Evolutionary conservation across 257 asterid genomes (phyloP).

Genomic region (Salvia splendens): DNA sequence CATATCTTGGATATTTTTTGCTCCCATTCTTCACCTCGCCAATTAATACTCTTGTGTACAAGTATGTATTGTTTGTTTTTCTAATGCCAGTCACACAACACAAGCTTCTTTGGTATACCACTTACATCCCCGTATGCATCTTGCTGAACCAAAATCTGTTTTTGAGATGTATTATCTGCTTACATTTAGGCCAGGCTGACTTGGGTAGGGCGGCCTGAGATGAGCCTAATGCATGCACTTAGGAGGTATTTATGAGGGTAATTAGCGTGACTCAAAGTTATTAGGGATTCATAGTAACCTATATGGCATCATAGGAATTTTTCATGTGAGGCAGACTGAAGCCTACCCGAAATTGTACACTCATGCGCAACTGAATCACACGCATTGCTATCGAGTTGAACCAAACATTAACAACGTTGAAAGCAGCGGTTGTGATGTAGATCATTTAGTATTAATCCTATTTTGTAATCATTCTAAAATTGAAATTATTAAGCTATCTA

Average conservation of each 20-base stretch:
- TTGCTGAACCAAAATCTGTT: not conserved
- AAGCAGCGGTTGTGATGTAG: not conserved
- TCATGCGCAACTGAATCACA: not conserved
- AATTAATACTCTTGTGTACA: not conserved
- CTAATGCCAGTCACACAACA: not conserved
- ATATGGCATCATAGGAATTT: too few relatives aligned
- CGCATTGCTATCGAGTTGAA: not conserved
- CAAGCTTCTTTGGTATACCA: not conserved
- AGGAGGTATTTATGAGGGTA: too few relatives aligned
- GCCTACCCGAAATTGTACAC: too few relatives aligned
- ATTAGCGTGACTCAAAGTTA: too few relatives aligned
- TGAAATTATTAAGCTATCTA: not conserved
- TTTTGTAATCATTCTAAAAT: not conserved
- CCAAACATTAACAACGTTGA: not conserved
- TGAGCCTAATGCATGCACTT: too few relatives aligned
- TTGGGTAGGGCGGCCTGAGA: too few relatives aligned
- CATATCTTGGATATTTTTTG: conserved; percentile 10
- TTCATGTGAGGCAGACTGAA: too few relatives aligned
- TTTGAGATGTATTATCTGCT: not conserved
- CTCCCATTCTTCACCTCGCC: conserved; percentile 2
- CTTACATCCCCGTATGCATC: not conserved
- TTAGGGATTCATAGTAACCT: too few relatives aligned
- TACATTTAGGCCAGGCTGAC: not conserved
- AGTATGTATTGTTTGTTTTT: not conserved
- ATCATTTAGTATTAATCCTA: not conserved